A percentile compares a stretch with the other conserved stretches of the same genome.
Evolutionary conservation across 345 rosid species (phyloP).

Genomic region (Punica granatum): DNA sequence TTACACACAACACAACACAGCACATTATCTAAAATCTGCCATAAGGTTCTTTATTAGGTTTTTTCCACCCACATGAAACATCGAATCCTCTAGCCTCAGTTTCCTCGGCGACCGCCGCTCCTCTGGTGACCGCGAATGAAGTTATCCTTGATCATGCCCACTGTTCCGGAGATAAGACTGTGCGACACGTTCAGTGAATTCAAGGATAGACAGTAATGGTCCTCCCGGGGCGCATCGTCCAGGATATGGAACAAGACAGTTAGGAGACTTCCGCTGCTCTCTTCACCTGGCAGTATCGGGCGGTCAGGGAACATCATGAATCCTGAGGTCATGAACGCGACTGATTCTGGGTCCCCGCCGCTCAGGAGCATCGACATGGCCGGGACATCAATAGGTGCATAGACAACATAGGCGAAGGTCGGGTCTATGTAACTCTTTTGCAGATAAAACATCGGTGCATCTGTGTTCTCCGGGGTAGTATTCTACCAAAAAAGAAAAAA

Average conservation of each 20-base stretch:
- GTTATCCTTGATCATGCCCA: slow-evolving; percentile 9
- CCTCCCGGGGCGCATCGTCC: slow-evolving; percentile 5
- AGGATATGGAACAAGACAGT: slow-evolving; percentile 21
- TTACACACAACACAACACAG: too few species aligned
- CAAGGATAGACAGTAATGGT: slow-evolving; percentile 5
- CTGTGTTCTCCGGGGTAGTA: slow-evolving; percentile 14
- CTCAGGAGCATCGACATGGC: slow-evolving; percentile 16
- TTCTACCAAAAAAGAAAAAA: background rate
- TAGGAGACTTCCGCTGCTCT: slow-evolving; percentile 24
- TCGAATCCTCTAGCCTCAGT: background rate
- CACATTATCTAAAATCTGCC: too few species aligned
- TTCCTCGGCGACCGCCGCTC: background rate
- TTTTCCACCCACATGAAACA: too few species aligned
- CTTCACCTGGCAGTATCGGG: background rate
- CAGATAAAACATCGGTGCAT: slow-evolving; percentile 17
- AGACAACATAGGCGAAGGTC: slow-evolving; percentile 24
- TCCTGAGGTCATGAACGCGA: slow-evolving; percentile 30
- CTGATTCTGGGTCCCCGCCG: slow-evolving; percentile 24
- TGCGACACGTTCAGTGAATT: slow-evolving; percentile 3
- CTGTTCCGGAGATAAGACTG: slow-evolving; percentile 10
- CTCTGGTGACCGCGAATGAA: too few species aligned
- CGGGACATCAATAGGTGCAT: slow-evolving; percentile 25
- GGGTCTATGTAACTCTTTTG: slow-evolving; percentile 31
- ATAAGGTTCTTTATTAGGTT: too few species aligned
- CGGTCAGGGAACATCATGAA: slow-evolving; percentile 33